phyloP scores from a whole-genome alignment of 2,329 filamentous ascomycete species.

The Ceratocystis destructans region DNA sequence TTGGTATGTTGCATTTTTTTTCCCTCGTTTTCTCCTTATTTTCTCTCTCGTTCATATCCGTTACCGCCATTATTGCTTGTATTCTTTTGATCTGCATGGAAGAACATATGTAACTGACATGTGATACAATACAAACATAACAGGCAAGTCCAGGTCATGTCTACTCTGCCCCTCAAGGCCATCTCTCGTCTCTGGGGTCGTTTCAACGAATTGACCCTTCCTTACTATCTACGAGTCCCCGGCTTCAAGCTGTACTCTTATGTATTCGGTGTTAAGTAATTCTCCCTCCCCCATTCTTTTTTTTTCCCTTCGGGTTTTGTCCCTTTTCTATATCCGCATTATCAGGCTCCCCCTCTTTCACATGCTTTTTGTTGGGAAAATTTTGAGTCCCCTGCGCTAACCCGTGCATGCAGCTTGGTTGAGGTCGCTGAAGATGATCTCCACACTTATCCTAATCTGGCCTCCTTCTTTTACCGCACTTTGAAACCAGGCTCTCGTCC shows the following conservation, averaged over 20 bases:
- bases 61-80: not conserved
- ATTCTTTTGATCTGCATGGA: constrained; percentile 8
- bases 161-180: constrained; percentile 78
- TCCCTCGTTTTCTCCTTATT: not conserved
- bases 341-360: constrained; percentile 9
- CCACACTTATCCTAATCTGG: constrained; percentile 79
- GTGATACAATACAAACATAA: constrained; percentile 10
- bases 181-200: constrained; percentile 78
- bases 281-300: not conserved
- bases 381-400: constrained; percentile 8
- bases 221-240: constrained; percentile 73
- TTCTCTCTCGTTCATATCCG: not conserved
- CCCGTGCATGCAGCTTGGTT: constrained; percentile 44
- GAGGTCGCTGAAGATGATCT: constrained; percentile 84
- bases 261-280: constrained; percentile 71
- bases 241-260: constrained; percentile 86
- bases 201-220: constrained; percentile 81
- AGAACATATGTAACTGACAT: constrained; percentile 10
- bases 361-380: constrained; percentile 14
- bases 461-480: constrained; percentile 91
- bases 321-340: not conserved
- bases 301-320: not conserved
- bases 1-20: constrained; percentile 41
- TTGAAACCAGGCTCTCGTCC: constrained; percentile 80
- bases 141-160: constrained; percentile 84